Evolutionary conservation across 306 rosid genomes (phyloP).

Genomic region (Dryas alaskensis): DNA sequence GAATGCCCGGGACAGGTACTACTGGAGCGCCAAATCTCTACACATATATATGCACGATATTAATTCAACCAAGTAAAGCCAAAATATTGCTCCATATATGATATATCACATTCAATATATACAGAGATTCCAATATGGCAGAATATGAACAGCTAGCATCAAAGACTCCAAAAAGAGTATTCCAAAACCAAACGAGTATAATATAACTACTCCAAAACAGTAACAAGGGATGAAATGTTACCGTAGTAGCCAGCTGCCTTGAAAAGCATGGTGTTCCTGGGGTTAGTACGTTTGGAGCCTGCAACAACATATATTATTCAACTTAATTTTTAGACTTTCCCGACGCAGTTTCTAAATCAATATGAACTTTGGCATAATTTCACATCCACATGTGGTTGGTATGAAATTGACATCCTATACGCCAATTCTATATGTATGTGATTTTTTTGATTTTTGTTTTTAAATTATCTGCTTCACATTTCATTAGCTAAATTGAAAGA

Average conservation of each 20-base stretch:
- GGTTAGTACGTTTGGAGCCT: conserved; percentile 51
- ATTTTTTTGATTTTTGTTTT: too few relatives aligned
- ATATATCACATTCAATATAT: too few relatives aligned
- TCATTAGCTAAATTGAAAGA: too few relatives aligned
- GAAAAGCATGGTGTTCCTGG: conserved; percentile 64
- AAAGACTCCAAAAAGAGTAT: conserved; percentile 33
- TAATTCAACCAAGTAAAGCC: conserved; percentile 4
- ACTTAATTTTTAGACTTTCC: too few relatives aligned
- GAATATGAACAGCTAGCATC: background rate
- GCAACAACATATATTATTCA: conserved; percentile 4
- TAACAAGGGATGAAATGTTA: conserved; percentile 31
- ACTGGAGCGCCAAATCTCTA: conserved; percentile 55
- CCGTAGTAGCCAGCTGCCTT: conserved; percentile 50
- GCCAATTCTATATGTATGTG: too few relatives aligned
- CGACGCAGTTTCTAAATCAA: too few relatives aligned
- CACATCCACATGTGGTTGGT: too few relatives aligned
- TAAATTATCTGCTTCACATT: too few relatives aligned
- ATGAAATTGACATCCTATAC: too few relatives aligned
- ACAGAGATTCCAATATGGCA: too few relatives aligned
- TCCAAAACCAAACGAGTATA: too few relatives aligned
- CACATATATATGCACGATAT: background rate
- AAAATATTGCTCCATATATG: background rate
- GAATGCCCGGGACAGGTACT: conserved; percentile 48
- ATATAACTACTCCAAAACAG: background rate
- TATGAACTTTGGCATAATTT: too few relatives aligned